Evolutionary conservation across 2,329 filamentous ascomycete genomes (phyloP), one percentile per base, ranked within the genome.

Genomic region (Leptoxyphium fumago): DNA sequence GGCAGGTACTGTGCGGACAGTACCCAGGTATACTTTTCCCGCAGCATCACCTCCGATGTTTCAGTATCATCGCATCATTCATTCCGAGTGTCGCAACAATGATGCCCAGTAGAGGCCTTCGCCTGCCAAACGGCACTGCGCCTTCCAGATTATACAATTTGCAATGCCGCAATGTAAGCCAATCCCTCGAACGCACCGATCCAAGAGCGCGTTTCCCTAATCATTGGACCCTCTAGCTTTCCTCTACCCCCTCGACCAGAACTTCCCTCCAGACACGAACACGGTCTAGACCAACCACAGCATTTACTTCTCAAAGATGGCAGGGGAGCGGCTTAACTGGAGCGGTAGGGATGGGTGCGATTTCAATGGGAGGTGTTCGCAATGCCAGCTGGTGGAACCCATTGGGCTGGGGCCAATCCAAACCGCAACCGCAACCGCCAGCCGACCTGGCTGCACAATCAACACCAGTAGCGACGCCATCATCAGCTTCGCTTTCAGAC

Each of bases 51-150:
- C 32, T 36, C 32, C 32, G 32, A 13, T 13, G 11, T 15, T 15
- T 36, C 13, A 13, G 9, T 36, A 36, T 7, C 21, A 26, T 26
- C 21, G 21, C 21, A 26, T 26, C 3, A 7, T 26, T 26, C 21
- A 26, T 26, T 26, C 3, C 21, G 21, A 26, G 21, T 26, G 21
- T 15, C 39, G 38, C 41, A 47, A 53, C 42, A 43, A 70, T 70
- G 68, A 63, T 70, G 59, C 65, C 66, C 52, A 69, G 65, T 57
- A 66, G 67, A 64, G 67, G 67, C 50, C 53, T 68, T 38, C 62
- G 60, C 54, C 55, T 62, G 48, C 57, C 58, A 45, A 45, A 48
- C 43, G 50, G 52, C 46, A 43, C 48, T 41, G 15, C 15, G 13
- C 43, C 51, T 39, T 48, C 55, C 41, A 49, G 50, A 10, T 29